Conservation (phyloP, 2,329 filamentous ascomycete genomes). For the Fonsecaea multimorphosa region DNA sequence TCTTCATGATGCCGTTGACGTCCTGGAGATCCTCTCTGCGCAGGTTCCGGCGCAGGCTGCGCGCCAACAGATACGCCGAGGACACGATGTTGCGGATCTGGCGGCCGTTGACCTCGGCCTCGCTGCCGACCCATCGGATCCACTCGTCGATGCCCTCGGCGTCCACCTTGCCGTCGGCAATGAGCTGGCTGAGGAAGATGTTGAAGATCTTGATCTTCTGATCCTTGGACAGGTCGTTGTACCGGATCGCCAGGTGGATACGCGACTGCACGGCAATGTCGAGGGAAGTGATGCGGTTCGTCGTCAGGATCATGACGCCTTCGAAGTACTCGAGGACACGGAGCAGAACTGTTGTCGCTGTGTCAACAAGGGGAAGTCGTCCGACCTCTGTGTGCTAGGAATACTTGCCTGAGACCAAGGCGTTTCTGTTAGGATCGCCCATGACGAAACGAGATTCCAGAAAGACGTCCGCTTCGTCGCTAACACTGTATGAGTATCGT, state of each 20-base stretch:
- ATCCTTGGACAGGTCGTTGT: not conserved
- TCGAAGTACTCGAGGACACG: not conserved
- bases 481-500: not conserved
- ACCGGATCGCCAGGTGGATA: not conserved
- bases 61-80: slow-evolving; percentile 50
- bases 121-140: slow-evolving; percentile 23
- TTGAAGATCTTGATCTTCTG: slow-evolving; percentile 2
- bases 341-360: not conserved
- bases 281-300: not conserved
- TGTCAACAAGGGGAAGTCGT: not conserved
- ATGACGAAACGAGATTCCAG: not conserved
- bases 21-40: slow-evolving; percentile 1
- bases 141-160: not conserved
- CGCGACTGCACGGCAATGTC: not conserved
- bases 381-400: not conserved
- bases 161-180: not conserved
- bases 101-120: slow-evolving; percentile 42
- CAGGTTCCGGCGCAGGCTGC: slow-evolving; percentile 15
- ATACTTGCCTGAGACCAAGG: slow-evolving; percentile 1
- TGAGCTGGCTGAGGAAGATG: not conserved
- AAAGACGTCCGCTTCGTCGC: not conserved
- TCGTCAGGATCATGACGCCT: not conserved
- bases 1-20: not conserved
- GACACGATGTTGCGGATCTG: slow-evolving; percentile 56
- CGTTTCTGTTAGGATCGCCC: not conserved